Evolutionary conservation across 495 filamentous ascomycete genomes (phyloP), one percentile per base, ranked within the genome.

Genomic region (Recurvomyces mirabilis): DNA sequence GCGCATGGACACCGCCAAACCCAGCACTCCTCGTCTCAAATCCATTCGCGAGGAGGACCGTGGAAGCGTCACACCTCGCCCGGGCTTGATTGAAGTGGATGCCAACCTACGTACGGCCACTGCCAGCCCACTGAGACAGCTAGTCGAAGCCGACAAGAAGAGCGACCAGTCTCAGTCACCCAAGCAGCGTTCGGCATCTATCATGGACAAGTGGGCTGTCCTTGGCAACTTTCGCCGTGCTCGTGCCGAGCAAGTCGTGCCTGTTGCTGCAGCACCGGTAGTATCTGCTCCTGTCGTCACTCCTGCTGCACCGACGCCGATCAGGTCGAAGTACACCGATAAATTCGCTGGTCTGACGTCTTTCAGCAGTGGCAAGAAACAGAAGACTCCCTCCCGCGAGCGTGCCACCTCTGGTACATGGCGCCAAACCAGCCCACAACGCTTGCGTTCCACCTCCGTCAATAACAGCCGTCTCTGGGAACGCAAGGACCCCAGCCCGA

Each of bases 121-220:
- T n/a, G 44, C 43, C 31, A 46, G 43, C 29, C 49, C 49, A 3
- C 44, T 52, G 22, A 23, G 49, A 11, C 41, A 50, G 38, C 26
- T 84, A 62, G 68, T 81, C 67, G 74, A 82, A 65, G 69, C 86
- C 54, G 76, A 84, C 44, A 65, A 63, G 29, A 47, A 65, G 37
- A 67, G 67, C 6, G 60, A 70, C 12, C 58, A 64, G 13, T 64
- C 71, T 12, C 59, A 65, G 13, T 65, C 71, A 3, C 65, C 67
- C 4, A 66, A 71, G 9, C 71, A 72, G 60, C 68, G 65, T 15
- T 53, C 49, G 1, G n/a, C 45, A 9, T 67, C 65, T 48, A 66
- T 68, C 50, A 56, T 84, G 34, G 87, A 95, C 67, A 93, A 89
- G 60, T 95, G 87, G 87, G 72, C 82, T 2, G 80, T 75, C 6